A percentile compares a stretch with the other conserved stretches of the same genome.
These are phyloP conservation scores for Prunella vulgaris DNA, from an alignment of 257 asterid genomes.

Conservation along the genomic window DNA sequence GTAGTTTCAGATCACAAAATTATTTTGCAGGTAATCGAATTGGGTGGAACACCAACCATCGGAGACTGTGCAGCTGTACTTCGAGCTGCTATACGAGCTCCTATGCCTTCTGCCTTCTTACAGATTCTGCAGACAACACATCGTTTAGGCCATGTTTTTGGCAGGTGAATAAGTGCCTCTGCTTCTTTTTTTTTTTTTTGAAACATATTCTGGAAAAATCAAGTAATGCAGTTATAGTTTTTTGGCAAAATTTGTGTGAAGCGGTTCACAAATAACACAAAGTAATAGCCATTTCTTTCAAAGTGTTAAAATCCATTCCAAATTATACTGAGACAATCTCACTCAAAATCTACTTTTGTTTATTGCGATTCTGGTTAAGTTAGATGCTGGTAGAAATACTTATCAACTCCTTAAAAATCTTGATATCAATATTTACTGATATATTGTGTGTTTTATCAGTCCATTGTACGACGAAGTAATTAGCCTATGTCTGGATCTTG, in stretches of 20 bases:
- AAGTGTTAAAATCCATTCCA: no score
- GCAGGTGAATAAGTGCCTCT: slow-evolving; percentile 51
- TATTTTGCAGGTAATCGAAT: slow-evolving; percentile 72
- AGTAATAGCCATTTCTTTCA: no score
- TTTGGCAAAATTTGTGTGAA: no score
- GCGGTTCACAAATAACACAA: no score
- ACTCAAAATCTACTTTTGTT: no score
- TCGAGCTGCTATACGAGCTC: slow-evolving; percentile 97
- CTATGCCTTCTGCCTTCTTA: slow-evolving; percentile 87
- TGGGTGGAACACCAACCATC: slow-evolving; percentile 90
- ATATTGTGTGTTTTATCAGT: slow-evolving; percentile 33
- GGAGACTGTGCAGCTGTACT: slow-evolving; percentile 96
- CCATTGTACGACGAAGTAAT: slow-evolving; percentile 80
- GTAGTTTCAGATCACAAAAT: background rate
- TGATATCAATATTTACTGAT: slow-evolving; percentile 7
- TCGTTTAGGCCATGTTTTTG: slow-evolving; percentile 66
- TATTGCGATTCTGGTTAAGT: background rate
- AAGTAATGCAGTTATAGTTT: background rate
- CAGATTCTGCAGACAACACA: slow-evolving; percentile 94
- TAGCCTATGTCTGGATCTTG: slow-evolving; percentile 73
- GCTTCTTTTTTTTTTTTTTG: no score
- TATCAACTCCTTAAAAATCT: background rate
- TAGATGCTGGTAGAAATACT: background rate
- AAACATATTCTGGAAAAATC: background rate
- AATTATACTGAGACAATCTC: no score